Conservation (phyloP, 78 protist species). For the Dictyostelium firmibasis region DNA sequence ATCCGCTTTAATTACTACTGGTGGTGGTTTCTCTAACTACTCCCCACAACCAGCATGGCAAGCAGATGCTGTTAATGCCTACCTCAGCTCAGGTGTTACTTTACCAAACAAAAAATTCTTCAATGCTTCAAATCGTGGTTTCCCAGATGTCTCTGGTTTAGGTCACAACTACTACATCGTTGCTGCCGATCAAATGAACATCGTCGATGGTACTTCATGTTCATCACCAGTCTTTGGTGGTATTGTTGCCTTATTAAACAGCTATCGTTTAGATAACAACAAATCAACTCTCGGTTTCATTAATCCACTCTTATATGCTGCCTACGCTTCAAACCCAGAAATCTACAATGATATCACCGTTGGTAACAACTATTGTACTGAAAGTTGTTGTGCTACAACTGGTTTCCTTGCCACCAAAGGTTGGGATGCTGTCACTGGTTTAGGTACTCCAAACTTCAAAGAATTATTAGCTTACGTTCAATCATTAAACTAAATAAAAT, state of each 20-base stretch:
- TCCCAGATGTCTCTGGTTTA: conserved; percentile 77
- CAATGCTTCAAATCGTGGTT: conserved; percentile 29
- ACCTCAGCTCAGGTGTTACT: conserved; percentile 24
- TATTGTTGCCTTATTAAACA: conserved; percentile 68
- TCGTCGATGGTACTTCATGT: conserved; percentile 68
- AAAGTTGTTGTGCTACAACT: conserved; percentile 21
- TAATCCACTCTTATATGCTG: conserved; percentile 57
- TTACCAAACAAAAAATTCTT: conserved; percentile 28
- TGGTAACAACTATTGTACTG: conserved; percentile 68
- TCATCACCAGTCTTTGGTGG: conserved; percentile 77
- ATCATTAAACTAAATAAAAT: background rate
- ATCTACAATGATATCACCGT: conserved; percentile 47
- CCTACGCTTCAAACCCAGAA: background rate
- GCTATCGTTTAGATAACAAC: conserved; percentile 10
- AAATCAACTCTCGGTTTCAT: conserved; percentile 67
- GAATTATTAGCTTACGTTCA: background rate
- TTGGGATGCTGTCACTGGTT: conserved; percentile 63
- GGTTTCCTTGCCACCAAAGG: conserved; percentile 76
- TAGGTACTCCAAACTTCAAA: conserved; percentile 40
- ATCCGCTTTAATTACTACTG: conserved; percentile 64
- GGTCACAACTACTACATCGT: conserved; percentile 63
- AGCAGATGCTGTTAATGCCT: conserved; percentile 1
- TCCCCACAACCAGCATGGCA: conserved; percentile 42
- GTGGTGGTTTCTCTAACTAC: conserved; percentile 72
- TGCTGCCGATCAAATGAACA: background rate